A percentile compares a stretch with the other conserved stretches of the same genome.
Conservation (phyloP, 805 yeast species). For the Sugiyamaella chiloensis region DNA sequence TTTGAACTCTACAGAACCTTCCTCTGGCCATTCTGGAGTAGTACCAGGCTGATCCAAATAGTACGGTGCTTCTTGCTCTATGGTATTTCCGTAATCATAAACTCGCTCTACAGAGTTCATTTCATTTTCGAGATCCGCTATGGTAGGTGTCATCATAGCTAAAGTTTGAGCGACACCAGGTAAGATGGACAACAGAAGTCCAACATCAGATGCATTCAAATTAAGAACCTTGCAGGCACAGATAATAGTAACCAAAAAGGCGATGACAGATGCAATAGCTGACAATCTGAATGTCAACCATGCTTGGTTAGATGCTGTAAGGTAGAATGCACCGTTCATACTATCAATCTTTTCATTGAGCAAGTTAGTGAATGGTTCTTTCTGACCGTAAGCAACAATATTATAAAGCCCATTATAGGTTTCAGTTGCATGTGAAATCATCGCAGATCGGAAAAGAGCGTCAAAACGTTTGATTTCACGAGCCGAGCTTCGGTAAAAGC, state of each 20-base stretch:
- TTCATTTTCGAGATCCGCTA: conserved; percentile 70
- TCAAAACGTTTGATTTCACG: conserved; percentile 74
- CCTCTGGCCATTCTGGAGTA: conserved; percentile 57
- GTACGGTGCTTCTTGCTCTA: conserved; percentile 58
- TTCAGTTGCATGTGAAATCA: conserved; percentile 68
- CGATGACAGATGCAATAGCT: conserved; percentile 42
- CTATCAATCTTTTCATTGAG: conserved; percentile 47
- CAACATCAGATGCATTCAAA: conserved; percentile 58
- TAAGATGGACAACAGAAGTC: conserved; percentile 61
- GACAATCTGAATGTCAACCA: conserved; percentile 67
- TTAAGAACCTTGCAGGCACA: conserved; percentile 56
- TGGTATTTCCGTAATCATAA: conserved; percentile 52
- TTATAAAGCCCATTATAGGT: conserved; percentile 61
- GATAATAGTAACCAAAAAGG: conserved; percentile 55
- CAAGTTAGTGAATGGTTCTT: conserved; percentile 44
- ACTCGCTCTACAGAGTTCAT: conserved; percentile 68
- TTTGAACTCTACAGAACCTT: conserved; percentile 55
- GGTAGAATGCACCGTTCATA: conserved; percentile 64
- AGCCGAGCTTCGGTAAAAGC: conserved; percentile 62
- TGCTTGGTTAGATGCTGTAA: conserved; percentile 62
- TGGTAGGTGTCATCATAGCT: conserved; percentile 71
- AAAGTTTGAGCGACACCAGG: conserved; percentile 52
- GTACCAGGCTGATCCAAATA: conserved; percentile 37
- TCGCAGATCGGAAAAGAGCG: conserved; percentile 63
- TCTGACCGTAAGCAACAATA: conserved; percentile 54